Evolutionary conservation across 2,329 filamentous ascomycete species (phyloP).

Genomic region (Alternaria atra): DNA sequence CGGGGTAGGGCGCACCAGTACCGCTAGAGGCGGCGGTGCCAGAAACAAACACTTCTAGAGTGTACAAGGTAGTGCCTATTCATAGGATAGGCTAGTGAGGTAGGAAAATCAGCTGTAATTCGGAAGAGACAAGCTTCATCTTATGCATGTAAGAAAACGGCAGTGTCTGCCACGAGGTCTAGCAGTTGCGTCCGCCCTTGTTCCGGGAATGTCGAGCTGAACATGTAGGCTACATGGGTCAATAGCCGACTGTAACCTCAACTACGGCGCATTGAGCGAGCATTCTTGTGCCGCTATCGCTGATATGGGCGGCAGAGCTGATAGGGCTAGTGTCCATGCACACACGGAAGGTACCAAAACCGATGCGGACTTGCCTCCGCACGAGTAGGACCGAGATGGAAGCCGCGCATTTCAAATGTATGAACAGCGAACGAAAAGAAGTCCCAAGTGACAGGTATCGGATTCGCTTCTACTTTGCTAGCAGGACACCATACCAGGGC

Average conservation of each 20-base stretch:
- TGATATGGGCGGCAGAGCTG: background rate
- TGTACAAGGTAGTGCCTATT: too few relatives aligned
- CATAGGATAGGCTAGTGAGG: too few relatives aligned
- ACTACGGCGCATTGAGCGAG: background rate
- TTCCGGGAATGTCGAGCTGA: background rate
- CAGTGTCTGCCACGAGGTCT: too few relatives aligned
- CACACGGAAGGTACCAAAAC: background rate
- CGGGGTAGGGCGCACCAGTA: slow-evolving; percentile 30
- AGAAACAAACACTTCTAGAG: too few relatives aligned
- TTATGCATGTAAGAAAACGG: too few relatives aligned
- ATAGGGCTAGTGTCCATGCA: background rate
- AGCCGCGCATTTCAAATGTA: background rate
- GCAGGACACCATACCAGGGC: background rate
- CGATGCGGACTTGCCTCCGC: background rate
- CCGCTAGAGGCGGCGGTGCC: slow-evolving; percentile 29
- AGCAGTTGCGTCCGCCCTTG: too few relatives aligned
- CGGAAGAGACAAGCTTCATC: too few relatives aligned
- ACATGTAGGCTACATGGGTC: background rate
- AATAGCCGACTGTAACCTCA: background rate
- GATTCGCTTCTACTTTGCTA: background rate
- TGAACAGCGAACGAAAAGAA: background rate
- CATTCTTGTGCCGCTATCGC: background rate
- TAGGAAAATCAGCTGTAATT: too few relatives aligned
- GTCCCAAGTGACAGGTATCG: background rate
- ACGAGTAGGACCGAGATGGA: background rate